Percentiles rank a stretch among this genome's conserved stretches.
Conservation (phyloP, 2,329 filamentous ascomycete genomes). For the Talaromyces sp. region DNA sequence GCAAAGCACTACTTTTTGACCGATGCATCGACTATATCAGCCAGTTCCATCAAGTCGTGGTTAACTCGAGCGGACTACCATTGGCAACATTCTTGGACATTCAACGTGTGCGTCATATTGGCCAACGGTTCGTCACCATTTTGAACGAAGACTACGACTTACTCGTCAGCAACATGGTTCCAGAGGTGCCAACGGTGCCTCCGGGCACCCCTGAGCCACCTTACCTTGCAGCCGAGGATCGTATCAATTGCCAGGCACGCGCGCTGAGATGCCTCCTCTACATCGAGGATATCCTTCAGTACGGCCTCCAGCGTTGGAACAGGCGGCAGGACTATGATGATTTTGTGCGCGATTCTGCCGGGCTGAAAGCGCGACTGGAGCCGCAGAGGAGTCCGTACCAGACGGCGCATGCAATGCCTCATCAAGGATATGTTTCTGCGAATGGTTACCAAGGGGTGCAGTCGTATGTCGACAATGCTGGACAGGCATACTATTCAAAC, state of each 20-base stretch:
- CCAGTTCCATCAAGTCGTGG: conserved; percentile 63
- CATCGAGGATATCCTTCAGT: conserved; percentile 26
- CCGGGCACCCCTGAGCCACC: conserved; percentile 27
- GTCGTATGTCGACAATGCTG: not conserved
- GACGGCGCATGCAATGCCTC: not conserved
- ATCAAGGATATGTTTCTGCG: not conserved
- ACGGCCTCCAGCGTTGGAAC: conserved; percentile 30
- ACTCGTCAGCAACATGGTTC: conserved; percentile 27
- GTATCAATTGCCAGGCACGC: conserved; percentile 28
- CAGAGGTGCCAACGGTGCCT: conserved; percentile 23
- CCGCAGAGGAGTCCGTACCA: not conserved
- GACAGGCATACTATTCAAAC: not conserved
- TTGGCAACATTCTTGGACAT: conserved; percentile 86
- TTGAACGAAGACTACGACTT: conserved; percentile 49
- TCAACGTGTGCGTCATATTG: conserved; percentile 70
- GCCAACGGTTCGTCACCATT: conserved; percentile 52
- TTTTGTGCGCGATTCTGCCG: conserved; percentile 26
- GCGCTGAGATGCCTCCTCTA: conserved; percentile 28
- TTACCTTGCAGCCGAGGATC: conserved; percentile 23
- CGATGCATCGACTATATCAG: conserved; percentile 77
- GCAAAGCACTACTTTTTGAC: conserved; percentile 77
- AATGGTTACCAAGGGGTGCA: not conserved
- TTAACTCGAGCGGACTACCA: conserved; percentile 52
- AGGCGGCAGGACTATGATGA: conserved; percentile 22
- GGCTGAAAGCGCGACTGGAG: conserved; percentile 14